Base-by-base conservation (phyloP, 768 basidiomycete genomes). In the Termitomyces sp. region DNA sequence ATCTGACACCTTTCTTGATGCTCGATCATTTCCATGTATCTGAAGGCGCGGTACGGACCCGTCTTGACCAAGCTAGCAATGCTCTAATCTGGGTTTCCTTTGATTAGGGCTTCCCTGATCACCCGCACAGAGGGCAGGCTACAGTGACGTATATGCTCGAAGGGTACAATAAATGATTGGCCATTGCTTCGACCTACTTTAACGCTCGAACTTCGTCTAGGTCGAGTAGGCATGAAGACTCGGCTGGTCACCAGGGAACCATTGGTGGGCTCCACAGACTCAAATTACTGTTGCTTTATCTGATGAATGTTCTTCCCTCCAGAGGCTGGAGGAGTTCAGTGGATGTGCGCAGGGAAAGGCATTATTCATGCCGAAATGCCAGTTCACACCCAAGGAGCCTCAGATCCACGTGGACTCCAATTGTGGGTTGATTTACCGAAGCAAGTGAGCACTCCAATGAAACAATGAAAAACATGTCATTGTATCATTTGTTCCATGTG, bases 291-390 rank as follows among this genome's bases (percentile, higher is more conserved):
- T 15, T 34, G 17, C 34, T n/a, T 12, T 15, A 49, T 14, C 15
- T n/a, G 4, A 34, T n/a, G 32, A 10, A 40, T 31, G 25, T 37
- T 8, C 1, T 62, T 63, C 34, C 3, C 10, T 45, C 36, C 55
- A 81, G 81, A 83, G 45, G 70, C 87, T 9, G 96, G 96, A 4
- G 96, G 94, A 53, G 88, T 97, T 2, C 96, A 98, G 69, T 97
- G 95, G 93, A 96, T 96, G 95, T 87, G 83, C 72, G 90, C 90
- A 14, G 89, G 88, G 60, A 76, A 84, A 68, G 91, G 91, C 52
- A 91, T 91, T 67, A 87, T 92, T 38, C 90, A 92, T 63, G 87
- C 89, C 2, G 89, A 92, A 77, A 97, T 97, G 92, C 96, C 96
- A 2, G 79, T 94, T 5, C 87, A 91, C 61, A 84, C 61, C 11